Base-by-base conservation (phyloP, 2,329 filamentous ascomycete genomes). In the Ophiosphaerella narmari region DNA sequence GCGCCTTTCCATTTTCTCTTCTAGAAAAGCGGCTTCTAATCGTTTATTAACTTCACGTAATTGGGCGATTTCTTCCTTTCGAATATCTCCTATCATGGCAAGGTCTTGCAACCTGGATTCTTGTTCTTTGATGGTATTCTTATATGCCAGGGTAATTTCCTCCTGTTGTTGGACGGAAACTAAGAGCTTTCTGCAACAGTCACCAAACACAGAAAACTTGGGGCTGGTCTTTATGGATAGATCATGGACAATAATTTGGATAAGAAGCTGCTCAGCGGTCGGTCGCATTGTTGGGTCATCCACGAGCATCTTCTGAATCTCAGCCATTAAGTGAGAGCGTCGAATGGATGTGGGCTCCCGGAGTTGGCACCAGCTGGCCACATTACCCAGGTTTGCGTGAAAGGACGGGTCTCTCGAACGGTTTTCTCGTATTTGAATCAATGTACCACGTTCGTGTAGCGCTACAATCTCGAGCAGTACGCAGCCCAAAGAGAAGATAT, bases 401-500 rank as follows among this genome's bases (percentile, higher is more conserved):
- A 89, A 91, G 1, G 85, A 88, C 0, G 85, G 80, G 70, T 90
- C 87, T 12, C 80, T 77, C 1, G 43, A 47, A 24, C 51, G 43
- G 29, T 50, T 35, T 85, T 81, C 79, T 2, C 82, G 78, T 46
- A 85, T 82, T 52, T 85, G 83, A 65, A 88, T 87, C 51, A 90
- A 73, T 35, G 87, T 75, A 62, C 49, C 46, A n/a, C 40, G 39
- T 7, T 32, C 6, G 8, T 52, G 43, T 7, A 88, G 84, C 16
- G 84, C 84, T 18, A 90, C 64, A 34, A 91, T 79, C 57, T 91
- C 88, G 7, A 90, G 78, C 52, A 88, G 86, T 45, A 91, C 78
- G 66, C 87, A 88, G 11, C 85, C 88, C 1, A 91, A 77, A 2
- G 86, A 88, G 72, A 88, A 91, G 26, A 91, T 77, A 65, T 91